Percentiles rank a stretch among this genome's conserved stretches.
Evolutionary conservation across 345 rosid species (phyloP).

Genomic region (Toxicodendron radicans): DNA sequence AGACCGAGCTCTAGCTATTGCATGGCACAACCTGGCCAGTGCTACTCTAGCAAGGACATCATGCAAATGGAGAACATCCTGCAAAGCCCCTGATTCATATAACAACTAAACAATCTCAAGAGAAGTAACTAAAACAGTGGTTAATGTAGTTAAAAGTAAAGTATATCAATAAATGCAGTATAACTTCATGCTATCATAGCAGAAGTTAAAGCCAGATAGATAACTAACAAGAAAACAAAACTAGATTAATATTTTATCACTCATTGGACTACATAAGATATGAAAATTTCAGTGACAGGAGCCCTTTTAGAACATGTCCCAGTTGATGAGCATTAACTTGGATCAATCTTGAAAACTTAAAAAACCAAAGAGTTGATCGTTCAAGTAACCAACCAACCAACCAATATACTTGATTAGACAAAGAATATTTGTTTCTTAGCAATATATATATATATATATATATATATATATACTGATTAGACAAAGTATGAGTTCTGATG

Average conservation of each 20-base stretch:
- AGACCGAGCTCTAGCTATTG: slow-evolving; percentile 85
- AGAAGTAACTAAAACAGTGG: slow-evolving; percentile 4
- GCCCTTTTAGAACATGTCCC: background rate
- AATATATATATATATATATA: too few relatives aligned
- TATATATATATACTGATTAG: too few relatives aligned
- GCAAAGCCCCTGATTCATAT: slow-evolving; percentile 83
- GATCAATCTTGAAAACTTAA: background rate
- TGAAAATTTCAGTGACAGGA: background rate
- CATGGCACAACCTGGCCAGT: slow-evolving; percentile 89
- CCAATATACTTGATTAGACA: background rate
- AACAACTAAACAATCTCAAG: slow-evolving; percentile 17
- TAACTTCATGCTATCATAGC: background rate
- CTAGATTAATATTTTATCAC: background rate
- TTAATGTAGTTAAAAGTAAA: background rate
- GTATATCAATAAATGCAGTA: slow-evolving; percentile 1
- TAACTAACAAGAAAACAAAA: background rate
- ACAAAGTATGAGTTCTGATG: background rate
- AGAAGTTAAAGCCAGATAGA: background rate
- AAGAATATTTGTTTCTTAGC: background rate
- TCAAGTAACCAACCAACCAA: background rate
- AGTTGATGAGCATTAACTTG: background rate
- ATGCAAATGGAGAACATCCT: slow-evolving; percentile 97
- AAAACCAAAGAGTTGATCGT: background rate
- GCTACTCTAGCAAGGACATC: slow-evolving; percentile 99
- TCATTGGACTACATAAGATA: background rate